phyloP scores from a whole-genome alignment of 139 green algal genomes.

The Tetraselmis striata region DNA sequence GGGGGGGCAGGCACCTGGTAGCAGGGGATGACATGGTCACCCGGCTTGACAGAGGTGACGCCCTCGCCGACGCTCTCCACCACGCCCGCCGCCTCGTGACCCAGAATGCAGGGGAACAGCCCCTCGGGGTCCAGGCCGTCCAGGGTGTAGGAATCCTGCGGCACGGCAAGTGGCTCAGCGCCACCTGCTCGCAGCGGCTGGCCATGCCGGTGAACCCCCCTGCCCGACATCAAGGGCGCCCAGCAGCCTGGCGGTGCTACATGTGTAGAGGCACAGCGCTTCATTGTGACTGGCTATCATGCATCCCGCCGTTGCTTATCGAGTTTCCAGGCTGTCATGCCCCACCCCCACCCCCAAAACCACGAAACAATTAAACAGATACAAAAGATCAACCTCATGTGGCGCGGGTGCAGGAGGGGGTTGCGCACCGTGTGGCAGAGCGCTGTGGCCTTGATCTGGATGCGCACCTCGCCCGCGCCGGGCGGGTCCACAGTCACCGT shows the following conservation, averaged over 20 bases:
- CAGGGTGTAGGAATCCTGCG: slow-evolving; percentile 83
- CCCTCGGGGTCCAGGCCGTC: slow-evolving; percentile 68
- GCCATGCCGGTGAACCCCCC: slow-evolving; percentile 49
- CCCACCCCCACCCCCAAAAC: too few species aligned
- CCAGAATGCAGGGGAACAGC: slow-evolving; percentile 94
- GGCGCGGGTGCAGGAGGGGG: too few species aligned
- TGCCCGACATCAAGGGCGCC: too few species aligned
- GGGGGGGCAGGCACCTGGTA: too few species aligned
- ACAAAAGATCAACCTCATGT: too few species aligned
- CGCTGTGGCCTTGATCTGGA: slow-evolving; percentile 81
- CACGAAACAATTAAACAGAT: too few species aligned
- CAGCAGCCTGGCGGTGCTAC: too few species aligned
- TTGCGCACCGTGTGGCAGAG: slow-evolving; percentile 89
- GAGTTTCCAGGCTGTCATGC: too few species aligned
- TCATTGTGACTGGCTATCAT: too few species aligned
- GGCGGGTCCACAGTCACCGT: slow-evolving; percentile 82
- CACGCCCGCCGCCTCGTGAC: slow-evolving; percentile 92
- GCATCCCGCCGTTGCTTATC: too few species aligned
- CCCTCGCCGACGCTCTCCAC: slow-evolving; percentile 89
- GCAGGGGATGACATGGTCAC: slow-evolving; percentile 92
- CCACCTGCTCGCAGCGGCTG: slow-evolving; percentile 37
- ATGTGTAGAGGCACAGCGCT: too few species aligned
- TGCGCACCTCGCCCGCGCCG: slow-evolving; percentile 78
- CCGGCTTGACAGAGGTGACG: slow-evolving; percentile 47
- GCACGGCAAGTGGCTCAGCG: slow-evolving; percentile 6